Conservation (phyloP, 208 protist genomes). For the Strigomonas galati region DNA sequence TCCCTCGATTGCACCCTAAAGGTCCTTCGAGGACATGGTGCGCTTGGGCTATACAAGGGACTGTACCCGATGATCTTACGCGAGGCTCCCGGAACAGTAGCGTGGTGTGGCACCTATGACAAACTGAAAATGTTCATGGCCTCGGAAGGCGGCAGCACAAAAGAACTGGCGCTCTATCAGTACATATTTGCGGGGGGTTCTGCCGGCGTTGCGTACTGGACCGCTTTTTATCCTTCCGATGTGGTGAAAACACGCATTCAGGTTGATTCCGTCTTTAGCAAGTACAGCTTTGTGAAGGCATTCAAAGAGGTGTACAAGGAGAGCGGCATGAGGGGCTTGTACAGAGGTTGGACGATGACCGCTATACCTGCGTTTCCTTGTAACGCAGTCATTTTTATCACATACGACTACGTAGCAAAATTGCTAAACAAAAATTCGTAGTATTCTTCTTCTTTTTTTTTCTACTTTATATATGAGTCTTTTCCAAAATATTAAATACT, state of each 20-base stretch:
- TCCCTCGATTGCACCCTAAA: constrained; percentile 51
- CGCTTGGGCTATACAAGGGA: constrained; percentile 71
- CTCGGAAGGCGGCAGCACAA: constrained; percentile 21
- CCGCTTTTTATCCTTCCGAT: constrained; percentile 81
- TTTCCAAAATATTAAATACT: neutral
- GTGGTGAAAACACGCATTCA: constrained; percentile 87
- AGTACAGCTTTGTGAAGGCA: constrained; percentile 23
- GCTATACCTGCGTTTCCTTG: constrained; percentile 77
- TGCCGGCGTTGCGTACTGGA: constrained; percentile 81
- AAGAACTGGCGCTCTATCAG: constrained; percentile 40
- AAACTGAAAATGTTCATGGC: constrained; percentile 53
- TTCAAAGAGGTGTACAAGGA: constrained; percentile 49
- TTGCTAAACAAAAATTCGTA: neutral
- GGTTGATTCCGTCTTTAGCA: constrained; percentile 42
- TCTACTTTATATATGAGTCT: neutral
- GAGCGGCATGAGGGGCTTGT: constrained; percentile 57
- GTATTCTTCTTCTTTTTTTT: constrained; percentile 5
- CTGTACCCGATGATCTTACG: constrained; percentile 58
- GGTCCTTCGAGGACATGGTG: constrained; percentile 25
- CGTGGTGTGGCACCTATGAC: constrained; percentile 86
- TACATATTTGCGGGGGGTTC: constrained; percentile 72
- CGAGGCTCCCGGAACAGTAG: constrained; percentile 78
- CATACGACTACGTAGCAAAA: constrained; percentile 39
- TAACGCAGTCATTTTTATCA: constrained; percentile 64
- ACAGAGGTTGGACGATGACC: constrained; percentile 74